Evolutionary conservation across 1,284 basidiomycete genomes (phyloP).

Genomic region (Takashimella tepidaria): DNA sequence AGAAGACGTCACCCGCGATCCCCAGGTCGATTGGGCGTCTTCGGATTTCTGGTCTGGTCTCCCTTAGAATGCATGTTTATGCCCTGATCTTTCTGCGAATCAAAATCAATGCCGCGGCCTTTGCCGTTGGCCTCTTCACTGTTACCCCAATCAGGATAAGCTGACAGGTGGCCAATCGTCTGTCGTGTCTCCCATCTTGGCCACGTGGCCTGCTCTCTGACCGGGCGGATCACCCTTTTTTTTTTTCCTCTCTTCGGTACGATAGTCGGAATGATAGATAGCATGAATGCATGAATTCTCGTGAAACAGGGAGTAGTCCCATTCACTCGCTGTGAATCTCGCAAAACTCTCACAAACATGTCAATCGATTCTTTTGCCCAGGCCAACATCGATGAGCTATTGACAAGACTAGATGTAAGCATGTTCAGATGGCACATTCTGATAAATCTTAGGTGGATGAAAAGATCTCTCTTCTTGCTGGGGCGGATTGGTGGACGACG

Average conservation of each 20-base stretch:
- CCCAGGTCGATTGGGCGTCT: background rate
- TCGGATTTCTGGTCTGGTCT: background rate
- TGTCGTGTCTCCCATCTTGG: too few relatives aligned
- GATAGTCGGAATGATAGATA: too few relatives aligned
- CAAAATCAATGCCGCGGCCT: too few relatives aligned
- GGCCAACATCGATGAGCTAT: background rate
- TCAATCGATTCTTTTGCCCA: background rate
- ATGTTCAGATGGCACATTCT: background rate
- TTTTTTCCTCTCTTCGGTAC: too few relatives aligned
- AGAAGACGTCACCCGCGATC: background rate
- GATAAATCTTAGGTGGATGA: constrained; percentile 12
- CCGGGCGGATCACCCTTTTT: too few relatives aligned
- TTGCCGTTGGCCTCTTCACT: background rate
- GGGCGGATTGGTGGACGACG: constrained; percentile 61
- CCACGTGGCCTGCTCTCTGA: too few relatives aligned
- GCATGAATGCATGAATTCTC: too few relatives aligned
- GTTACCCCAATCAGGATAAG: too few relatives aligned
- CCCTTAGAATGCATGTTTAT: background rate
- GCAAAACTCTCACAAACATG: background rate
- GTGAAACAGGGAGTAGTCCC: too few relatives aligned
- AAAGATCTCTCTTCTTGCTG: constrained; percentile 33
- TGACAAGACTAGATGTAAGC: background rate
- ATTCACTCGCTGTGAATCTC: background rate
- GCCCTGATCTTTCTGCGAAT: too few relatives aligned
- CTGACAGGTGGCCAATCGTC: too few relatives aligned